A percentile compares a stretch with the other conserved stretches of the same genome.
Conservation (phyloP, 371 early-diverging fungal genomes). For the Fennellomyces sp. region DNA sequence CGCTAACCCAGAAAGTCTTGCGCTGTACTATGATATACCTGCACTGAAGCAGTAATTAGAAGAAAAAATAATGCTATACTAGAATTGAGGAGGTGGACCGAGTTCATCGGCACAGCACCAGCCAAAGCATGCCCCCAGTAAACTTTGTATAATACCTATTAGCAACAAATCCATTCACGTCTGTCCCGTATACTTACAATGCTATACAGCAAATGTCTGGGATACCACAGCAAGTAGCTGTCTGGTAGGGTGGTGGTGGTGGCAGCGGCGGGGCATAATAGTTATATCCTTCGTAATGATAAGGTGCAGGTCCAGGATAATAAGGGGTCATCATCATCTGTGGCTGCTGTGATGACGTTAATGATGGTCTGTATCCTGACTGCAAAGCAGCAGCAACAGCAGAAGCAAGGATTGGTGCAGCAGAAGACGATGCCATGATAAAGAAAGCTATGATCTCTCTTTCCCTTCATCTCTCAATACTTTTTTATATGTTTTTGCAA, state of each 20-base stretch:
- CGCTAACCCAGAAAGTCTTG: conserved; percentile 86
- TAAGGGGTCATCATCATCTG: too few species aligned
- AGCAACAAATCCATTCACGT: too few species aligned
- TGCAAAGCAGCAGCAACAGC: background rate
- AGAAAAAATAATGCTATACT: background rate
- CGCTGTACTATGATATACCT: conserved; percentile 74
- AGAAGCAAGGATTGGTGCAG: background rate
- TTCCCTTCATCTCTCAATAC: too few species aligned
- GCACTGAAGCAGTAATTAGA: conserved; percentile 45
- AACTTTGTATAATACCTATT: too few species aligned
- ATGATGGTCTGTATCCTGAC: background rate
- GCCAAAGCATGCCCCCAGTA: background rate
- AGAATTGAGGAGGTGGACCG: background rate
- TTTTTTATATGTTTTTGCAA: too few species aligned
- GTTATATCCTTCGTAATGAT: background rate
- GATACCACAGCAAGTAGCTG: background rate
- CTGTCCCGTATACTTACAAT: too few species aligned
- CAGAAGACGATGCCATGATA: background rate
- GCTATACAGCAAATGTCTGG: background rate
- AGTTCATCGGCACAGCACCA: background rate
- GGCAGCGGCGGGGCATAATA: background rate
- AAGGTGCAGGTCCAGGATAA: background rate
- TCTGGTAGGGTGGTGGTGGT: background rate
- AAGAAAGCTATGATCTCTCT: too few species aligned
- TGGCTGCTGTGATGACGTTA: background rate